Percentiles rank a stretch among this genome's conserved stretches.
Conservation (phyloP, 169 alveolate species). For the Toxoplasma gondii region DNA sequence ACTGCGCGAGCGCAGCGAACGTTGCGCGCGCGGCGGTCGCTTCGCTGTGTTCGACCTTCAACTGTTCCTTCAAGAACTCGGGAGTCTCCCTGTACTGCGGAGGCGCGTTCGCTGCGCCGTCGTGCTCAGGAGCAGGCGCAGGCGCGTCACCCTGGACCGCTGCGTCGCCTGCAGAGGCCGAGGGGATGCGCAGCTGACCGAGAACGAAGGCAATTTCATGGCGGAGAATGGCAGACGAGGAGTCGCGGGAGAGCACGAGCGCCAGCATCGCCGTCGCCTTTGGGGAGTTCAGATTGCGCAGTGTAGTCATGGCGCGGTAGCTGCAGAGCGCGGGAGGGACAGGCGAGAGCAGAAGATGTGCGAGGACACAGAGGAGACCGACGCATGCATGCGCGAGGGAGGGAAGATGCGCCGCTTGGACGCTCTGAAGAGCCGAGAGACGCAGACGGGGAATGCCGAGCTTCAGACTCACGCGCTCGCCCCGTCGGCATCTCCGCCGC, state of each 20-base stretch:
- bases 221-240: conserved; percentile 86
- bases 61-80: too few relatives aligned
- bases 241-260: conserved; percentile 82
- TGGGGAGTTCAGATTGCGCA: conserved; percentile 76
- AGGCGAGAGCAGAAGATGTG: not conserved
- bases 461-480: too few relatives aligned
- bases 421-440: too few relatives aligned
- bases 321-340: conserved; percentile 67
- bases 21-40: conserved; percentile 68
- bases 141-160: not conserved
- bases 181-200: conserved; percentile 83
- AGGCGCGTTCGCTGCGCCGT: not conserved
- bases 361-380: not conserved
- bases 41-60: too few relatives aligned
- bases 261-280: conserved; percentile 77
- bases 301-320: conserved; percentile 81
- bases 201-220: conserved; percentile 93
- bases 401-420: not conserved
- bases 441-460: too few relatives aligned
- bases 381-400: not conserved
- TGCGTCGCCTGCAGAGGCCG: not conserved
- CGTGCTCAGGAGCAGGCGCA: not conserved
- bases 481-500: too few relatives aligned
- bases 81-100: not conserved
- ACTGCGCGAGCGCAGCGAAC: conserved; percentile 74